Evolutionary conservation across 1,139 yeast genomes (phyloP).

Genomic region (Taphrina confusa): DNA sequence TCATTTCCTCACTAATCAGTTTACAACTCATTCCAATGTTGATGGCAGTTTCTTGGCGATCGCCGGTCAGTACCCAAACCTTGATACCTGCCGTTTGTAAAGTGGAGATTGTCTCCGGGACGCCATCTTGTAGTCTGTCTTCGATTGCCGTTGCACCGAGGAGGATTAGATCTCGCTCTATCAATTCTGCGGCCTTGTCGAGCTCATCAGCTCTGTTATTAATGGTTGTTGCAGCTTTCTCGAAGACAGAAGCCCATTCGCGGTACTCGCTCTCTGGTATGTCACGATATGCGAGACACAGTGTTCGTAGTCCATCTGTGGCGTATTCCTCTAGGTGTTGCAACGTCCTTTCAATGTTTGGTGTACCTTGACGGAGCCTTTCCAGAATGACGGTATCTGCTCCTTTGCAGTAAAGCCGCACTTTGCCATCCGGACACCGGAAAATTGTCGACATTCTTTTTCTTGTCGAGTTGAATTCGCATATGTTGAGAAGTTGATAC

Average conservation of each 20-base stretch:
- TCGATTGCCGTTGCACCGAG: slow-evolving; percentile 98
- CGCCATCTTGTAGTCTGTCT: slow-evolving; percentile 96
- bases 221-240: slow-evolving; percentile 80
- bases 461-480: slow-evolving; percentile 96
- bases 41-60: slow-evolving; percentile 97
- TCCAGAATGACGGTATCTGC: slow-evolving; percentile 96
- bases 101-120: slow-evolving; percentile 93
- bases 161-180: slow-evolving; percentile 75
- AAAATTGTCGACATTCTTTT: slow-evolving; percentile 96
- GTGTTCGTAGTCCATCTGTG: slow-evolving; percentile 89
- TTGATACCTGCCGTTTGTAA: slow-evolving; percentile 95
- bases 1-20: slow-evolving; percentile 93
- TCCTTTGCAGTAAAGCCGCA: slow-evolving; percentile 89
- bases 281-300: slow-evolving; percentile 86
- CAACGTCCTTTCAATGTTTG: slow-evolving; percentile 76
- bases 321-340: slow-evolving; percentile 96
- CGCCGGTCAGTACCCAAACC: slow-evolving; percentile 97
- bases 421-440: slow-evolving; percentile 90
- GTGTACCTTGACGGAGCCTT: slow-evolving; percentile 72
- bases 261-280: slow-evolving; percentile 76
- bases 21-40: slow-evolving; percentile 98
- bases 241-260: slow-evolving; percentile 61
- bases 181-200: slow-evolving; percentile 80
- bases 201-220: slow-evolving; percentile 71
- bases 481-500: slow-evolving; percentile 80